phyloP scores from a whole-genome alignment of 805 yeast genomes.

The Danielozyma ontarioensis region DNA sequence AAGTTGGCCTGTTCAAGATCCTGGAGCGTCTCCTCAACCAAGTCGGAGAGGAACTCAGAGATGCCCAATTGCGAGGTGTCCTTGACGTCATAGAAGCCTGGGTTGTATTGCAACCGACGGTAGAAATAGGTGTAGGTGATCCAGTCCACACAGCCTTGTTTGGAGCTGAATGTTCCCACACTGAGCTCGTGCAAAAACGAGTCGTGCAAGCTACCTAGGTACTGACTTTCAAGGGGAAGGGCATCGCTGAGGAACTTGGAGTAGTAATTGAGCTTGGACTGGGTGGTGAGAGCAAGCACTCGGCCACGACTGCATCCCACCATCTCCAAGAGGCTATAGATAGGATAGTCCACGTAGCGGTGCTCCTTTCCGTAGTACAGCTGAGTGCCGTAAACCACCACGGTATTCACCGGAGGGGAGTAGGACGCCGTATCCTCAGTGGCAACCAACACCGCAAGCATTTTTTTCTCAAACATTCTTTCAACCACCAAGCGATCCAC shows the following conservation, averaged over 20 bases:
- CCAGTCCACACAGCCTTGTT: constrained; percentile 91
- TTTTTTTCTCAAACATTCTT: constrained; percentile 45
- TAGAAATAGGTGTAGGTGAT: constrained; percentile 79
- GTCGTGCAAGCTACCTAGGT: constrained; percentile 58
- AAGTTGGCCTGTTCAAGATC: constrained; percentile 59
- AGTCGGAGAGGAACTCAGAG: constrained; percentile 77
- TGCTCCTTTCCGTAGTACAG: constrained; percentile 70
- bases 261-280: constrained; percentile 56
- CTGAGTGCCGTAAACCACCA: constrained; percentile 67
- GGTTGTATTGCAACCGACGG: constrained; percentile 74
- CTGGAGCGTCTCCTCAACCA: constrained; percentile 65
- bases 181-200: constrained; percentile 70
- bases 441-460: constrained; percentile 53
- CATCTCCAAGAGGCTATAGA: constrained; percentile 64
- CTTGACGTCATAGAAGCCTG: constrained; percentile 80
- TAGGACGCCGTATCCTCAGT: constrained; percentile 51
- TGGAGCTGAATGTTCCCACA: constrained; percentile 51
- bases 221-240: constrained; percentile 77
- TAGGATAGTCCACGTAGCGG: constrained; percentile 61
- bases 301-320: constrained; percentile 41
- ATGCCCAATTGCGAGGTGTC: constrained; percentile 62
- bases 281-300: constrained; percentile 54
- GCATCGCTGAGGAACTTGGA: constrained; percentile 67
- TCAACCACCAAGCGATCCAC: constrained; percentile 54
- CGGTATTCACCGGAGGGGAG: constrained; percentile 49